A percentile compares a stretch with the other conserved stretches of the same genome.
These are phyloP conservation scores for Quambalaria eucalypti DNA, from an alignment of 1,284 basidiomycete genomes.

Conservation along the genomic window DNA sequence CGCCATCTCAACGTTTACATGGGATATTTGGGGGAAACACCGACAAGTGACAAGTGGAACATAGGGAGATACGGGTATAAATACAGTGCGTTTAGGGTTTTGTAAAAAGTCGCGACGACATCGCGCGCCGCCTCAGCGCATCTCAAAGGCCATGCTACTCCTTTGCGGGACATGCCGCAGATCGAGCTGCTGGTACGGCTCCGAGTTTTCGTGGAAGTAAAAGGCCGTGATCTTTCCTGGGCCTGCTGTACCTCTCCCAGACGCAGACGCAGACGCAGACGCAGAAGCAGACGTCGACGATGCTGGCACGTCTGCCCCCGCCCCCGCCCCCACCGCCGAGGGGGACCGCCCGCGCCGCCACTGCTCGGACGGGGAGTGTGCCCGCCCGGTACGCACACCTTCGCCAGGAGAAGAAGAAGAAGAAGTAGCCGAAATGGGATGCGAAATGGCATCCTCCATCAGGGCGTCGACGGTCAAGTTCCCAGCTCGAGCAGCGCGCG, in stretches of 20 bases:
- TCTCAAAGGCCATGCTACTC: neutral
- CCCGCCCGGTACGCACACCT: no score
- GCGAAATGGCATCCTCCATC: neutral
- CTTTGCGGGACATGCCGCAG: neutral
- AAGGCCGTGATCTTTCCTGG: conserved; percentile 79
- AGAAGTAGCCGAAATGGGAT: no score
- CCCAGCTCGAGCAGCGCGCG: no score
- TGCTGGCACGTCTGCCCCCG: neutral
- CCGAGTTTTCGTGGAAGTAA: conserved; percentile 85
- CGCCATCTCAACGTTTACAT: no score
- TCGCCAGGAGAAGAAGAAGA: no score
- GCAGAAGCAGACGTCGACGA: neutral
- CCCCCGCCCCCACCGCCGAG: neutral
- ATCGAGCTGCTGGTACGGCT: conserved; percentile 54
- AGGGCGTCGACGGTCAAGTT: neutral
- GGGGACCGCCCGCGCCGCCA: no score
- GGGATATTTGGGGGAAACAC: no score
- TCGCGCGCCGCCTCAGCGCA: neutral
- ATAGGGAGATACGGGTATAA: no score
- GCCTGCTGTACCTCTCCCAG: conserved; percentile 11
- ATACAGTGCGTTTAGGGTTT: no score
- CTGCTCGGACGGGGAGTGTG: no score
- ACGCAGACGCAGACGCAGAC: neutral
- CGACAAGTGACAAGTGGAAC: no score
- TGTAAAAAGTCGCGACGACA: no score